Evolutionary conservation across 106 monocot species (phyloP).

Genomic region (Dendrobium huoshanense): DNA sequence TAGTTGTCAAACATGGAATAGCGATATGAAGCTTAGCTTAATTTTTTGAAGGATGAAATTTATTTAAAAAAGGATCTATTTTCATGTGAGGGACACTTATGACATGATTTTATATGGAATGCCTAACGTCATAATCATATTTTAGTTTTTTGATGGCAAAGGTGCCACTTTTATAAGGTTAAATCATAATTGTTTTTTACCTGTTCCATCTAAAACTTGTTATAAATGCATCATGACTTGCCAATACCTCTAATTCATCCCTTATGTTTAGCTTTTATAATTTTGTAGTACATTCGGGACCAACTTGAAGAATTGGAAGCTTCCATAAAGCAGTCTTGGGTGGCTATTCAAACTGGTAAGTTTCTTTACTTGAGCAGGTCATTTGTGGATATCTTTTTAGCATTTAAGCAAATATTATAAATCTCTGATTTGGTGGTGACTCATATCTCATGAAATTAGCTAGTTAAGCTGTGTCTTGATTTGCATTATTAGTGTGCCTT

Average conservation of each 20-base stretch:
- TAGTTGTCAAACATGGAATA: neutral
- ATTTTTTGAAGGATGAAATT: neutral
- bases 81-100: neutral
- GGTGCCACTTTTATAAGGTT: neutral
- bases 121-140: neutral
- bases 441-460: neutral
- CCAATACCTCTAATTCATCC: neutral
- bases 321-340: slow-evolving; percentile 54
- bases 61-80: neutral
- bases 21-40: neutral
- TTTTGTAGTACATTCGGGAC: slow-evolving; percentile 52
- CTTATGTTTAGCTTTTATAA: slow-evolving; percentile 3
- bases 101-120: neutral
- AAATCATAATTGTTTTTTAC: neutral
- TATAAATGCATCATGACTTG: neutral
- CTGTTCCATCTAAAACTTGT: neutral
- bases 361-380: neutral
- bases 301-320: slow-evolving; percentile 69
- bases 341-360: slow-evolving; percentile 35
- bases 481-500: neutral
- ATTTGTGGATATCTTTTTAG: neutral
- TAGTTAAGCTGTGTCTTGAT: neutral
- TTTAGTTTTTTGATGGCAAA: neutral
- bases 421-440: neutral
- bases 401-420: neutral